phyloP scores from a whole-genome alignment of 2,329 filamentous ascomycete genomes.

The Fusarium odoratissimum region DNA sequence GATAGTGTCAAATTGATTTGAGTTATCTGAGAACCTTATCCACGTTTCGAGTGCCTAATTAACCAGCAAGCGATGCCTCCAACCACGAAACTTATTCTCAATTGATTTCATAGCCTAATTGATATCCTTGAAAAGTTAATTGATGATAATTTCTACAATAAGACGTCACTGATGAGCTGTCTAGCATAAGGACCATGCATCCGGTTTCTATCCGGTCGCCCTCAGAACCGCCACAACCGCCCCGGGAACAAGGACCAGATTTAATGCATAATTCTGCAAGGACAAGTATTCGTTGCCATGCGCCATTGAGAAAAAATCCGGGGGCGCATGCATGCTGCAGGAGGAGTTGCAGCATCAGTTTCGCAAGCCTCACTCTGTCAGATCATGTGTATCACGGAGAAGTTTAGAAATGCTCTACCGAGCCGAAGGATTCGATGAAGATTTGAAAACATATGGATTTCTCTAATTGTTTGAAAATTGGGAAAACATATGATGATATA shows the following conservation, averaged over 20 bases:
- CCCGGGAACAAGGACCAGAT: constrained; percentile 10
- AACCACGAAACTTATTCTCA: neutral
- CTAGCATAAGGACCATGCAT: constrained; percentile 10
- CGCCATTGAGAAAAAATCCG: constrained; percentile 5
- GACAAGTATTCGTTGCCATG: constrained; percentile 6
- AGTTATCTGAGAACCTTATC: neutral
- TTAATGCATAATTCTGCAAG: neutral
- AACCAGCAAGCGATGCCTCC: neutral
- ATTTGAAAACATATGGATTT: neutral
- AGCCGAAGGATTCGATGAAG: neutral
- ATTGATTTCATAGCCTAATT: neutral
- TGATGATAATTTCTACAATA: neutral
- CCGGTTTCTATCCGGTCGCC: constrained; percentile 26
- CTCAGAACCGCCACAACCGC: constrained; percentile 17
- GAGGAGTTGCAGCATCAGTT: constrained; percentile 10
- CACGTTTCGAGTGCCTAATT: neutral
- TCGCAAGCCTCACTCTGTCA: constrained; percentile 15
- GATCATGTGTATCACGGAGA: constrained; percentile 20
- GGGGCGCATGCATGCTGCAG: constrained; percentile 19
- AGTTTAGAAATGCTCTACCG: neutral
- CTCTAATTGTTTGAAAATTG: neutral
- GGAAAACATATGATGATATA: constrained; percentile 10
- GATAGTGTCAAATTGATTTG: constrained; percentile 19
- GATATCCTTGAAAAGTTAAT: neutral
- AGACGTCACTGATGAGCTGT: constrained; percentile 23